Percentiles rank a stretch among this genome's conserved stretches.
Conservation (phyloP, 2,329 filamentous ascomycete species). For the Phoma herbarum region DNA sequence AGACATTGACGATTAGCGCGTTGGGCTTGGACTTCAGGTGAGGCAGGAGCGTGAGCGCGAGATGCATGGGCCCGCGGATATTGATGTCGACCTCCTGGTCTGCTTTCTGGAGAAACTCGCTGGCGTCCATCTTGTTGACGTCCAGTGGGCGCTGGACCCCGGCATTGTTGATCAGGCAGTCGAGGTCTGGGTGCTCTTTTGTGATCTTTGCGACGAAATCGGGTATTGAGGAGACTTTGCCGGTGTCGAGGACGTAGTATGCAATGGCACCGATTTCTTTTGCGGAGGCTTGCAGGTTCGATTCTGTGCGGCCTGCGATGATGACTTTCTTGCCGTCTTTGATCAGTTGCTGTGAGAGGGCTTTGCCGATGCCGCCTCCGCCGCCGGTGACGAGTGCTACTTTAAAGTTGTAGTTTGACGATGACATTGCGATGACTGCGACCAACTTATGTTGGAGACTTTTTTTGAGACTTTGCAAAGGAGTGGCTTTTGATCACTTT, state of each 20-base stretch:
- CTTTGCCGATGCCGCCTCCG: conserved; percentile 62
- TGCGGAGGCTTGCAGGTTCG: conserved; percentile 58
- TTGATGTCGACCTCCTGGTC: conserved; percentile 68
- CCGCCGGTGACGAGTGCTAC: conserved; percentile 58
- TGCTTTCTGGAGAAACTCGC: conserved; percentile 59
- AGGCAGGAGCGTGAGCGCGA: conserved; percentile 59
- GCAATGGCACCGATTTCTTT: conserved; percentile 56
- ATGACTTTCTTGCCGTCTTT: conserved; percentile 59
- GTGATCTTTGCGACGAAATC: conserved; percentile 58
- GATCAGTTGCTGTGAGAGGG: conserved; percentile 59
- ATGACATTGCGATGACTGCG: conserved; percentile 20
- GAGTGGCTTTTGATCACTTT: background rate
- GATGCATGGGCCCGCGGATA: conserved; percentile 66
- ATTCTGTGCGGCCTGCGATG: conserved; percentile 64
- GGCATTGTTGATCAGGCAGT: conserved; percentile 68
- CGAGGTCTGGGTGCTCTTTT: conserved; percentile 62
- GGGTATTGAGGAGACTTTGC: conserved; percentile 56
- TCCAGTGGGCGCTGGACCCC: conserved; percentile 65
- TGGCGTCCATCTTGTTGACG: conserved; percentile 48
- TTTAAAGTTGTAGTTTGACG: conserved; percentile 48
- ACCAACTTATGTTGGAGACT: background rate
- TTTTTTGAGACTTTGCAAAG: background rate
- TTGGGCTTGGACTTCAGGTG: conserved; percentile 58
- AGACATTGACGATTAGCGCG: conserved; percentile 63
- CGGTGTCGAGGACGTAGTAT: conserved; percentile 64